Base-by-base conservation (phyloP, 2,329 filamentous ascomycete genomes). In the Lecanosticta acicola region DNA sequence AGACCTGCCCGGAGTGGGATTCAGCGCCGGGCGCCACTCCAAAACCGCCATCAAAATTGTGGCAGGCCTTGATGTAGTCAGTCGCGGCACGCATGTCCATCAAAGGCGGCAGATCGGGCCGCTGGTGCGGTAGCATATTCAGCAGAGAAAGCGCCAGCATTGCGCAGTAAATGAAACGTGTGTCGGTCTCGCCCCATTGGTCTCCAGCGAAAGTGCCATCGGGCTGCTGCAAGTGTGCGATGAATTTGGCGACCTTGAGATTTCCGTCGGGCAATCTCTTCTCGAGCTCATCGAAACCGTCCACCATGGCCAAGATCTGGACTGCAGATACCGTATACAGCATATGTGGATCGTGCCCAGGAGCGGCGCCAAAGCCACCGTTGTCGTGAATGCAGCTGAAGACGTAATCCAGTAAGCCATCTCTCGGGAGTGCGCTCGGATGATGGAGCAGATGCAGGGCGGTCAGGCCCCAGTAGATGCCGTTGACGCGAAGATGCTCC, bases 151-250 rank as follows among this genome's bases (percentile, higher is more conserved):
- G 75, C 0, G 88, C 87, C 64, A 94, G 94, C 45, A 98, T 75
- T 5, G 88, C 89, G 29, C 85, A 85, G 63, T 94, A 97, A 9
- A 98, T 75, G 64, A 98, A 98, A 18, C 93, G 82, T 0, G 93
- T 97, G 68, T 98, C 93, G 53, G 85, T 84, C 67, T 98, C 93
- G 24, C 93, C 93, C 90, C 90, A 98, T 67, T 94, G 84, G 62
- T 98, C 93, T 40, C 93, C 93, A 44, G 84, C 81, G 67, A 98
- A 97, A 0, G 87, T 93, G 48, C 93, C 93, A 45, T 84, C 74
- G 16, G 71, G 74, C 63, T 95, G 84, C 63, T 98, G 93, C 41
- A 96, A 77, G 52, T 73, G 73, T 51, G 90, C 84, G 59, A 97
- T 89, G 69, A 84, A 97, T 64, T 83, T 78, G 48, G 80, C 90